Evolutionary conservation across 495 filamentous ascomycete species (phyloP), one percentile per base, ranked within the genome.

Genomic region (Amphirosellinia nigrospora): DNA sequence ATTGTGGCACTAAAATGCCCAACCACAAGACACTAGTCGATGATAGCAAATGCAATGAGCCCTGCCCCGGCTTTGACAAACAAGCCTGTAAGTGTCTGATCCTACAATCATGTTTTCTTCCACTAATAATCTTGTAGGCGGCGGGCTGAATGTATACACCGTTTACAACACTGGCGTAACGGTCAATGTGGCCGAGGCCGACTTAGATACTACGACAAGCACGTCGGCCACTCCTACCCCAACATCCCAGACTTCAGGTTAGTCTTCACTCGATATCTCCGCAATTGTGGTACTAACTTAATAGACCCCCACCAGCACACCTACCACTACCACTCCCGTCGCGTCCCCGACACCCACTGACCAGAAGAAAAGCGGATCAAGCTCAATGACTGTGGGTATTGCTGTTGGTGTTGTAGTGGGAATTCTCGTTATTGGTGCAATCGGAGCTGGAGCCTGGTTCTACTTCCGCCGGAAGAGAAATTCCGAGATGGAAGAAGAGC

Each of bases 381-480:
- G 71, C 19, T 66, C 74, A 23, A 84, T 80, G 50, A 77, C 79
- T 48, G 93, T 89, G 32, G 93, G 91, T 30, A 94, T 98, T 69
- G 95, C 93, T 34, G 95, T 88, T 32, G 96, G 95, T 67, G 93
- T 93, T 5, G 94, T 98, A 8, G 90, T 97, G 38, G 93, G 92
- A 70, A 87, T 97, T 6, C 84, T 97, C 28, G 93, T 83, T 13
- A 65, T 94, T 7, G 85, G 82, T 71, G 89, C 86, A 8, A 83
- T 92, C 64, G 82, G 87, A 21, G 91, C 87, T 45, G 94, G 89
- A 56, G 82, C 82, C 7, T 92, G 93, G 80, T 88, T 98, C 74
- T 93, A 87, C 79, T 81, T 94, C 68, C 91, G 94, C 63, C 89
- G 89, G 70, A 88, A 89, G 80, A 89, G 88, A 75, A 89, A 92